Evolutionary conservation across 148 eudicot genomes (phyloP).

Genomic region (Rhododendron kiyosumense): DNA sequence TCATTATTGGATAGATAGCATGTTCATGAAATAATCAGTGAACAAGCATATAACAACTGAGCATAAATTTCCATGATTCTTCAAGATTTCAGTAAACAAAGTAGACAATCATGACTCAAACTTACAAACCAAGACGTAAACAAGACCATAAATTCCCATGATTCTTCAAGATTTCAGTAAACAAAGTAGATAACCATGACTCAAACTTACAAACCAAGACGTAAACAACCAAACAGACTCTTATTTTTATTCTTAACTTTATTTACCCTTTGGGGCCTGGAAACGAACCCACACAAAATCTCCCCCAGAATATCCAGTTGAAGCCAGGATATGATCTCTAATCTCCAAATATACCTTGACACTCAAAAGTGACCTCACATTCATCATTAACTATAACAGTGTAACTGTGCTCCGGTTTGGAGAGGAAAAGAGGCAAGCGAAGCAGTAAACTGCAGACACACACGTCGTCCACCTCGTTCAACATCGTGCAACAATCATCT

Average conservation of each 20-base stretch:
- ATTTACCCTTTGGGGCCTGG: background rate
- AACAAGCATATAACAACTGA: background rate
- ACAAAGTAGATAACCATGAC: background rate
- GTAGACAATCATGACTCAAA: background rate
- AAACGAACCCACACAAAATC: background rate
- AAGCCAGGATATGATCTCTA: constrained; percentile 2
- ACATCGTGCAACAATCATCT: constrained; percentile 67
- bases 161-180: background rate
- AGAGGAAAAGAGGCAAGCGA: constrained; percentile 50
- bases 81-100: background rate
- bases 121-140: background rate
- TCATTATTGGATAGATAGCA: background rate
- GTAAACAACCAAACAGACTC: background rate
- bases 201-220: background rate
- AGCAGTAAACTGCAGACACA: constrained; percentile 69
- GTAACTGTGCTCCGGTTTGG: constrained; percentile 54
- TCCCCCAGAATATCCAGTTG: background rate
- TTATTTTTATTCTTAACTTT: background rate
- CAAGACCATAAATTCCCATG: background rate
- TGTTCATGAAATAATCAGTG: background rate
- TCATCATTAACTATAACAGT: constrained; percentile 35
- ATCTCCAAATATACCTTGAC: constrained; percentile 40
- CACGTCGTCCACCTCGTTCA: constrained; percentile 44
- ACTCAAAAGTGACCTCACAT: constrained; percentile 47
- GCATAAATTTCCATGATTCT: background rate